These are phyloP conservation scores for Globisporangium alternatum DNA, from an alignment of 352 stramenopile genomes.

Conservation along the genomic window DNA sequence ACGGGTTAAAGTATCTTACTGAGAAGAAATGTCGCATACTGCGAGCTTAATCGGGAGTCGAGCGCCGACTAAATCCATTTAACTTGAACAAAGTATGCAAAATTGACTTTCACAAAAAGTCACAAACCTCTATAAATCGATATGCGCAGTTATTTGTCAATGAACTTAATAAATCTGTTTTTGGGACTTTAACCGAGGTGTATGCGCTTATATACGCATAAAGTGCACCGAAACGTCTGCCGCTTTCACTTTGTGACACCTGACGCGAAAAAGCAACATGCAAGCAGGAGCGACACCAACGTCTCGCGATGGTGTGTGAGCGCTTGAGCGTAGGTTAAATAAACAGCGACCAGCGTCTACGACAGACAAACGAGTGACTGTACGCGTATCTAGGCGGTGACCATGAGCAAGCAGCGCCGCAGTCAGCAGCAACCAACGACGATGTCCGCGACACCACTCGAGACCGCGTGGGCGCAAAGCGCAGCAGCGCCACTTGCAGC, in stretches of 20 bases:
- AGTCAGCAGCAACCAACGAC: background rate
- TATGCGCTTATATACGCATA: too few species aligned
- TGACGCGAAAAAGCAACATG: background rate
- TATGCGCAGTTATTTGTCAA: too few species aligned
- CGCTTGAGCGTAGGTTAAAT: background rate
- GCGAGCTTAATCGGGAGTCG: too few species aligned
- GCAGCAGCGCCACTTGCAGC: background rate
- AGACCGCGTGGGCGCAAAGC: conserved; percentile 6
- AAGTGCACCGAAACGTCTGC: background rate
- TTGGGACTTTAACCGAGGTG: background rate
- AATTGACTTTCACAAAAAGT: too few species aligned
- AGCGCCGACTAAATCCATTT: too few species aligned
- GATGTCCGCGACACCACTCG: background rate
- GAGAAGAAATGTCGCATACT: too few species aligned
- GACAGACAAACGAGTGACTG: background rate
- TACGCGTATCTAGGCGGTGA: background rate
- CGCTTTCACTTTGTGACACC: background rate
- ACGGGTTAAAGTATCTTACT: too few species aligned
- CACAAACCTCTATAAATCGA: too few species aligned
- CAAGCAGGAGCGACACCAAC: too few species aligned
- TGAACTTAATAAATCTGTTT: too few species aligned
- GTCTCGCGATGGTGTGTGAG: too few species aligned
- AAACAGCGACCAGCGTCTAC: background rate
- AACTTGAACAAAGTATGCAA: too few species aligned
- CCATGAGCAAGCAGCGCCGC: conserved; percentile 14